Base-by-base conservation (phyloP, 1,284 basidiomycete genomes). In the Malassezia nana region DNA sequence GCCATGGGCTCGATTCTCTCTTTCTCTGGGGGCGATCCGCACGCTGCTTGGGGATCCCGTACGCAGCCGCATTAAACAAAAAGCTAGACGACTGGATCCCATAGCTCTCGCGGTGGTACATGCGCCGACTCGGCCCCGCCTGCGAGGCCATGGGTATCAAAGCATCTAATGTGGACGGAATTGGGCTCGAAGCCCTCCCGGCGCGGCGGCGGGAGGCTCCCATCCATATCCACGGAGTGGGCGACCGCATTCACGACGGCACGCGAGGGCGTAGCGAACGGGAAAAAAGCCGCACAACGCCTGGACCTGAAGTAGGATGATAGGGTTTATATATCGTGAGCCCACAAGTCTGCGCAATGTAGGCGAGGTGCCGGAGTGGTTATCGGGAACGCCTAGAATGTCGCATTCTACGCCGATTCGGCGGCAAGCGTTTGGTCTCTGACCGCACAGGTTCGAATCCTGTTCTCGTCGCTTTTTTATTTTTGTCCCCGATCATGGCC, bases 41-140 rank as follows among this genome's bases (percentile, higher is more conserved):
- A 51, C 52, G 59, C 56, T 60, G 49, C 48, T 77, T 77, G 1
- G 77, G 76, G 16, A 77, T 77, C 6, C 77, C 77, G 49, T 74
- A 77, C 6, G 76, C 77, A n/a, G 75, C 77, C 44, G 67, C 61
- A 46, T 66, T 54, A 30, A 74, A 72, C n/a, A 55, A 31, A 15
- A 33, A 38, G n/a, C 22, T 20, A 16, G 22, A 25, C 3, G 31
- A 22, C n/a, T 47, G 45, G 5, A 22, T 35, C 4, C 32, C 45
- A 25, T n/a, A 47, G 32, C 26, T 33, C 16, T 18, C 32, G 26
- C 26, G 29, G 30, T 32, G 12, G 29, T 30, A 45, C 26, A 32
- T 32, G n/a, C 29, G 43, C 24, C 20, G 25, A 12, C 18, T 18
- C 18, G 29, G 31, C 20, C 46, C 46, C 30, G 46, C 46, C 30